Evolutionary conservation across 2,329 filamentous ascomycete genomes (phyloP), one percentile per base, ranked within the genome.

Genomic region (Cladosporium oxysporum): DNA sequence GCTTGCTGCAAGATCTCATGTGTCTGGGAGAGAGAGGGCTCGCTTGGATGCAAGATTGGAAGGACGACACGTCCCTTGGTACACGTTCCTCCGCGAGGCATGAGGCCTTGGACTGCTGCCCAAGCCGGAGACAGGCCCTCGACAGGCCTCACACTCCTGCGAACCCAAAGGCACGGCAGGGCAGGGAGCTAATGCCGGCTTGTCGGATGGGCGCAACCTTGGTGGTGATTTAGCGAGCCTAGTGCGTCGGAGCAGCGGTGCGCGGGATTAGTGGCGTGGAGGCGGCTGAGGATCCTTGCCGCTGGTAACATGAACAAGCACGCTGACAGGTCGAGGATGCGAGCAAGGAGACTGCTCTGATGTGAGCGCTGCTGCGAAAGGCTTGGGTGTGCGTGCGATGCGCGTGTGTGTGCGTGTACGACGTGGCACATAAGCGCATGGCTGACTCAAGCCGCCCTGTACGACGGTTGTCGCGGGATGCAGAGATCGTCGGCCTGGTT

Each of bases 21-120:
- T 35, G 12, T 31, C 37, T 28, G 37, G 33, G 23, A 18, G 23
- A 31, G 33, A 14, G 12, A 26, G 18, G 26, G 16, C 58, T 61
- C 41, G 37, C 58, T 61, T 61, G 41, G 41, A 49, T 33, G 58
- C 37, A 49, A 49, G 58, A 49, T 61, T 47, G 21, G 41, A 49
- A 21, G 41, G 37, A 47, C 58, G 58, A 50, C 58, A 61, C 58
- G 58, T 37, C 55, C 55, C 55, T 23, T 41, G 18, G 28, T 14
- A 53, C 60, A 62, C 60, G 61, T 57, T 63, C 50, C 50, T 55
- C 35, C 6, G 35, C 61, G 35, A 57, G 50, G 37, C 61, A 63
- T 23, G 23, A 31, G 18, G 26, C 18, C 50, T 53, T 29, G 16
- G 50, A 29, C 18, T 21, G 60, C 31, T 55, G 61, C 61, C 61